Evolutionary conservation across 1,284 basidiomycete species (phyloP).

Genomic region (Afroboletus lepidellus): DNA sequence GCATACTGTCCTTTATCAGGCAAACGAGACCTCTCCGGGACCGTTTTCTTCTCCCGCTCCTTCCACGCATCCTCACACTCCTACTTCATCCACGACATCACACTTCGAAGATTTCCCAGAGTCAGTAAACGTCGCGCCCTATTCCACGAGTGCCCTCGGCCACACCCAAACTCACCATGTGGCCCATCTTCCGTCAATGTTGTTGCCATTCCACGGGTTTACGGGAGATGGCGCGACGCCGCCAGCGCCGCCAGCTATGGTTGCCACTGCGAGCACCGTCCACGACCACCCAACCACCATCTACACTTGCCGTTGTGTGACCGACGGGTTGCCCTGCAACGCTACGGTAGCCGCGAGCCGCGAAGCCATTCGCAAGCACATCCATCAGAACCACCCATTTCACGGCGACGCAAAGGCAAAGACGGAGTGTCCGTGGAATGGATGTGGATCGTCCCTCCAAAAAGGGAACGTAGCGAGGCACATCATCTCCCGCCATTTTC

Average conservation of each 20-base stretch:
- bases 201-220: neutral
- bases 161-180: neutral
- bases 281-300: neutral
- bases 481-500: conserved; percentile 16
- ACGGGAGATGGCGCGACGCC: neutral
- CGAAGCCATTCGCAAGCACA: conserved; percentile 16
- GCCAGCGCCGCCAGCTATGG: neutral
- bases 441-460: conserved; percentile 10
- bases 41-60: neutral
- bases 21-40: neutral
- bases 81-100: too few relatives aligned
- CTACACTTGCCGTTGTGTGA: conserved; percentile 8
- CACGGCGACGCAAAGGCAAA: conserved; percentile 4
- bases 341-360: neutral
- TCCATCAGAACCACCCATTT: conserved; percentile 11
- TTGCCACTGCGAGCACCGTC: neutral
- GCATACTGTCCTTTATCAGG: neutral
- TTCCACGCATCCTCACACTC: neutral
- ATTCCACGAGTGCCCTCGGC: neutral
- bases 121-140: neutral
- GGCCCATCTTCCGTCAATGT: neutral
- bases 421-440: conserved; percentile 8
- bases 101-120: neutral
- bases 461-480: conserved; percentile 23
- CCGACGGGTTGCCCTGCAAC: conserved; percentile 4